phyloP scores from a whole-genome alignment of 768 basidiomycete genomes.

The Gymnopilus dilepis region DNA sequence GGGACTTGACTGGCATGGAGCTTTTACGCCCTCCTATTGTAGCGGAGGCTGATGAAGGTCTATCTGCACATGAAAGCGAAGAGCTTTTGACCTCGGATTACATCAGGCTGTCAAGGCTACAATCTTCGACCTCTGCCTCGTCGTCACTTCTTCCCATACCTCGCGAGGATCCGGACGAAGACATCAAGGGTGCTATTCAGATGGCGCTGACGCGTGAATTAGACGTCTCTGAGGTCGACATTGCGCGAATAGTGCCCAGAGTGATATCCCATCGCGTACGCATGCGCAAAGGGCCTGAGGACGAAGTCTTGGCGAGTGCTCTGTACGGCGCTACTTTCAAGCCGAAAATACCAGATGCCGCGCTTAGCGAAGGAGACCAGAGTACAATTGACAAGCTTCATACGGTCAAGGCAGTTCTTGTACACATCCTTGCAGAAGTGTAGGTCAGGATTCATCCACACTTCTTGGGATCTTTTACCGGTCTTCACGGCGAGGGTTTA shows the following conservation, averaged over 20 bases:
- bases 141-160: neutral
- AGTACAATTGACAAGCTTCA: slow-evolving; percentile 26
- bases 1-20: slow-evolving; percentile 64
- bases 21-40: slow-evolving; percentile 40
- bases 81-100: slow-evolving; percentile 10
- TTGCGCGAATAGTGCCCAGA: slow-evolving; percentile 74
- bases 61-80: slow-evolving; percentile 2
- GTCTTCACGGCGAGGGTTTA: neutral
- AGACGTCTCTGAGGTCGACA: slow-evolving; percentile 76
- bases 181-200: neutral
- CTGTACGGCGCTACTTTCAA: slow-evolving; percentile 62
- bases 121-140: slow-evolving; percentile 6
- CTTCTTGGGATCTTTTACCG: neutral
- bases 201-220: slow-evolving; percentile 30
- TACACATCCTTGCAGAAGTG: slow-evolving; percentile 33
- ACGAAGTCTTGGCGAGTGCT: slow-evolving; percentile 70
- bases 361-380: slow-evolving; percentile 5
- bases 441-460: slow-evolving; percentile 1
- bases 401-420: slow-evolving; percentile 71
- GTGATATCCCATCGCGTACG: slow-evolving; percentile 78
- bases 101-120: slow-evolving; percentile 6
- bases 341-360: slow-evolving; percentile 20
- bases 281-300: slow-evolving; percentile 69
- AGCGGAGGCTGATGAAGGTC: slow-evolving; percentile 16
- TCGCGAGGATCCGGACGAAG: neutral